Conservation (phyloP, 2,329 filamentous ascomycete species). For the Sclerotinia spermophila region DNA sequence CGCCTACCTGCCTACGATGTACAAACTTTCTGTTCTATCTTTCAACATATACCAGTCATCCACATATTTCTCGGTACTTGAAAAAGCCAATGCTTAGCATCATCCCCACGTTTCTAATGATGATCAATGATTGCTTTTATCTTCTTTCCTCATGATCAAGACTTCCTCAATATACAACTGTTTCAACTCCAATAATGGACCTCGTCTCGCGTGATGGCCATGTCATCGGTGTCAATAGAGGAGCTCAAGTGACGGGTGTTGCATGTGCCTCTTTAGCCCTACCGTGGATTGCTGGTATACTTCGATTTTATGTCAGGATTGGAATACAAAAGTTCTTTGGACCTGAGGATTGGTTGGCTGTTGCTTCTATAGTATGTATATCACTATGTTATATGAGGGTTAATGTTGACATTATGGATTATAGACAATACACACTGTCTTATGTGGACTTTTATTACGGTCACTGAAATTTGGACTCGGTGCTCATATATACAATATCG, state of each 20-base stretch:
- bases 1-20: neutral
- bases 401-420: neutral
- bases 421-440: slow-evolving; percentile 31
- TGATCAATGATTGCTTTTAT: neutral
- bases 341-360: slow-evolving; percentile 35
- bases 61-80: neutral
- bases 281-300: slow-evolving; percentile 34
- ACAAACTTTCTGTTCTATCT: neutral
- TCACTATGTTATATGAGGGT: neutral
- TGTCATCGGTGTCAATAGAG: slow-evolving; percentile 22
- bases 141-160: neutral
- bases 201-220: neutral
- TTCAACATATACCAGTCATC: neutral
- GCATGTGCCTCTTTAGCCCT: slow-evolving; percentile 39
- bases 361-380: slow-evolving; percentile 30
- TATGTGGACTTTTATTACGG: slow-evolving; percentile 30
- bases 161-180: neutral
- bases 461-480: slow-evolving; percentile 31
- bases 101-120: neutral
- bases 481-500: slow-evolving; percentile 33
- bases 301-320: slow-evolving; percentile 35
- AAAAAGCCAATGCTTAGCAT: neutral
- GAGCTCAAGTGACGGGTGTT: slow-evolving; percentile 34
- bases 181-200: neutral
- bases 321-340: slow-evolving; percentile 34